These are phyloP conservation scores for Zygnema cylindricum DNA, from an alignment of 139 green algal genomes.

Conservation along the genomic window DNA sequence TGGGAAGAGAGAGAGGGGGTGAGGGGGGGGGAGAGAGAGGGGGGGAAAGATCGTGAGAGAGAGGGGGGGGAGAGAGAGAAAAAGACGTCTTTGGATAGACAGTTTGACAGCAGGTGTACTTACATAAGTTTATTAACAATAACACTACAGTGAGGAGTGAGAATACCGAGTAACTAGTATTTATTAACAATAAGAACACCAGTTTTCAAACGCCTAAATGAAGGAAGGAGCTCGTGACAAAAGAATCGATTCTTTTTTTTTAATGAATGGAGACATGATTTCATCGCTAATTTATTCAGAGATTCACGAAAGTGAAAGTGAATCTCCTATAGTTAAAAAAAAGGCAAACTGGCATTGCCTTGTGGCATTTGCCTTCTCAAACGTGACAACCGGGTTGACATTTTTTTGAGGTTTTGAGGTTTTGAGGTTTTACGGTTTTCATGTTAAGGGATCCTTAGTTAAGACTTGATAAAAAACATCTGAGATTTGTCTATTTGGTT, in stretches of 20 bases:
- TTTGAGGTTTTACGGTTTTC: neutral
- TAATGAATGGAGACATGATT: too few species aligned
- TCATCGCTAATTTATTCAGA: too few species aligned
- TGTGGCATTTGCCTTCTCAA: neutral
- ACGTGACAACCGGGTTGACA: constrained; percentile 12
- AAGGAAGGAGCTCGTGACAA: too few species aligned
- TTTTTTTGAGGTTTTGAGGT: too few species aligned
- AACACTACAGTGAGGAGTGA: neutral
- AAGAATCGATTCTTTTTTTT: too few species aligned
- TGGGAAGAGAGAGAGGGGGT: neutral
- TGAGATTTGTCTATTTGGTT: neutral
- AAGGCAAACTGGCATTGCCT: constrained; percentile 97
- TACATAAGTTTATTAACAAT: neutral
- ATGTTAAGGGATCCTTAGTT: neutral
- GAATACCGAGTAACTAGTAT: constrained; percentile 62
- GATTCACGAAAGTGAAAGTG: too few species aligned
- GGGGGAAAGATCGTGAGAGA: neutral
- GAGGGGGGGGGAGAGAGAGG: neutral
- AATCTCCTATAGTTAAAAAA: too few species aligned
- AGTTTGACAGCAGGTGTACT: neutral
- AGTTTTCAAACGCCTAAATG: too few species aligned
- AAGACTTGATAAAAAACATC: neutral
- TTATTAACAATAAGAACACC: constrained; percentile 77
- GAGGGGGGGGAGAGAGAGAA: neutral
- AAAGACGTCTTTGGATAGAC: neutral